These are phyloP conservation scores for Aspergillus brasiliensis DNA, from an alignment of 2,329 filamentous ascomycete species.

Conservation along the genomic window DNA sequence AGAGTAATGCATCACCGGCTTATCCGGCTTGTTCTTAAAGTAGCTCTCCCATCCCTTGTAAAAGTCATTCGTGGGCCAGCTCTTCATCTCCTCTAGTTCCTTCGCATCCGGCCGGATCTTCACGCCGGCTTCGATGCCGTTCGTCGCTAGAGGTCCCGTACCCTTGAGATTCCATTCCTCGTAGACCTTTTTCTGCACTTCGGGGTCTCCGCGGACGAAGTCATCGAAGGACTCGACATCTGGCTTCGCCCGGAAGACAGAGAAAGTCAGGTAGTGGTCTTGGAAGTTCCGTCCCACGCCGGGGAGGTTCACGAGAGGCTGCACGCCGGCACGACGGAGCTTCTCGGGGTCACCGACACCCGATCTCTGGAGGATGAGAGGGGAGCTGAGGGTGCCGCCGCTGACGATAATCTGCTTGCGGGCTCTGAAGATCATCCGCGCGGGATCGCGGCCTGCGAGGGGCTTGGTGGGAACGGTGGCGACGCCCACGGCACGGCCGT, in stretches of 20 bases:
- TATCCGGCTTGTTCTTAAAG: conserved; percentile 82
- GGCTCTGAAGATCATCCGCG: conserved; percentile 64
- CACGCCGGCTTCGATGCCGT: conserved; percentile 77
- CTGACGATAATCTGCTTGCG: conserved; percentile 75
- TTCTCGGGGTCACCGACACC: conserved; percentile 74
- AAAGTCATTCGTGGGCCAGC: conserved; percentile 74
- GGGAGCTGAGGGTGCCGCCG: conserved; percentile 72
- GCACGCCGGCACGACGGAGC: conserved; percentile 67
- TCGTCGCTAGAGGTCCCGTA: conserved; percentile 74
- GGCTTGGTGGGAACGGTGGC: conserved; percentile 72
- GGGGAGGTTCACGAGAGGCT: conserved; percentile 70
- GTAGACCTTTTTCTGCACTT: conserved; percentile 71
- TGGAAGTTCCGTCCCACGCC: conserved; percentile 78
- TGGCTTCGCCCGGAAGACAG: conserved; percentile 71
- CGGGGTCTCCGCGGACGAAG: conserved; percentile 72
- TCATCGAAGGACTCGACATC: conserved; percentile 78
- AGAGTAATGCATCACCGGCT: conserved; percentile 84
- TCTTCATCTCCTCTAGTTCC: conserved; percentile 69
- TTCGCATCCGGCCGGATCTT: conserved; percentile 72
- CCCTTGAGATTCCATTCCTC: conserved; percentile 79
- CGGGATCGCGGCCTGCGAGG: conserved; percentile 55
- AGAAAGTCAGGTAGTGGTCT: conserved; percentile 73
- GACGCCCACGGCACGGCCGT: conserved; percentile 71
- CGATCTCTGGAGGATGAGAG: conserved; percentile 73
- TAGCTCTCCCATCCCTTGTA: conserved; percentile 72